Conservation (phyloP, 139 green algal genomes). For the Chlorella sp. region DNA sequence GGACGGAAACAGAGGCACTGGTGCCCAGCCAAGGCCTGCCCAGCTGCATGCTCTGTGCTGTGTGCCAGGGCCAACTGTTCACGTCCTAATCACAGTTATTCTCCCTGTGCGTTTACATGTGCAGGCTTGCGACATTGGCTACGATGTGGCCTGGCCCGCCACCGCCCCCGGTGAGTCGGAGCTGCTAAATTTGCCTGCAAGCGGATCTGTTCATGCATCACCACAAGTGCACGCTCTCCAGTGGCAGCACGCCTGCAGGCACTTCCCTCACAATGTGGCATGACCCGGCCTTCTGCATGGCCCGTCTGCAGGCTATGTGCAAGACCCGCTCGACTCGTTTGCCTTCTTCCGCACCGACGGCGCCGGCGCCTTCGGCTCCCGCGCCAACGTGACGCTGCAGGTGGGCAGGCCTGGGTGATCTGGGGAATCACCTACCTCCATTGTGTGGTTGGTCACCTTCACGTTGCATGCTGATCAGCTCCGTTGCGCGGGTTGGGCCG, state of each 20-base stretch:
- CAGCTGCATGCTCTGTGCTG: neutral
- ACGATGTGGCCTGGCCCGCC: slow-evolving; percentile 51
- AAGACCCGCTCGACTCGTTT: slow-evolving; percentile 58
- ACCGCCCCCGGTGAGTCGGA: slow-evolving; percentile 41
- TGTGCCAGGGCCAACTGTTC: neutral
- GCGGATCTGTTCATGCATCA: neutral
- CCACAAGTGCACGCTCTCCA: too few relatives aligned
- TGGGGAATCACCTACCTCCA: too few relatives aligned
- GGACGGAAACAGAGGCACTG: too few relatives aligned
- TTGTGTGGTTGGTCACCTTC: too few relatives aligned
- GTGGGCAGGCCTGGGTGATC: slow-evolving; percentile 24
- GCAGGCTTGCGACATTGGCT: slow-evolving; percentile 53
- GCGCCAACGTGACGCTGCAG: slow-evolving; percentile 43
- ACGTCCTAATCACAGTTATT: too few relatives aligned
- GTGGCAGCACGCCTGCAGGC: too few relatives aligned
- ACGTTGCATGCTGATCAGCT: too few relatives aligned
- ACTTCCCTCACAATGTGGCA: too few relatives aligned
- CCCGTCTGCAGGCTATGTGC: slow-evolving; percentile 38
- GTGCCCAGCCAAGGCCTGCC: too few relatives aligned
- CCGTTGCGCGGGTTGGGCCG: too few relatives aligned
- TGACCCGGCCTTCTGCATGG: neutral
- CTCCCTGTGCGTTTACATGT: too few relatives aligned
- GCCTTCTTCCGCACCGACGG: slow-evolving; percentile 31
- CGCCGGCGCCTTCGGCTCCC: slow-evolving; percentile 32
- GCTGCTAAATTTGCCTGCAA: neutral